Evolutionary conservation across 495 filamentous ascomycete genomes (phyloP), one percentile per base, ranked within the genome.

Genomic region (Pyrenopolyporus hunteri): DNA sequence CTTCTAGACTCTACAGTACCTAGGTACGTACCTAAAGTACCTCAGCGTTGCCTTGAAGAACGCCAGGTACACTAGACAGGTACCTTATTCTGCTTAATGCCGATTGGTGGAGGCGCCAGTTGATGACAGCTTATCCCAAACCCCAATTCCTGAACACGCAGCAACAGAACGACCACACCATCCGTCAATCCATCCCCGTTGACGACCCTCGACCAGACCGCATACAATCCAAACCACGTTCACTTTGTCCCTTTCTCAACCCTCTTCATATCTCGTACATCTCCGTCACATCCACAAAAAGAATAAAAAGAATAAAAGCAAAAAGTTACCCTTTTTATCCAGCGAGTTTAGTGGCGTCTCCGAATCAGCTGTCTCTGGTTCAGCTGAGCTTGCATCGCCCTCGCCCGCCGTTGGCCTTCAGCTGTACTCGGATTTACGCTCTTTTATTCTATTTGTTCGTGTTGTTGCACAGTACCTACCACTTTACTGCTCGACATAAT

Each of bases 41-140:
- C n/a, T n/a, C n/a, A n/a, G n/a, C n/a, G n/a, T n/a, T n/a, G n/a
- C n/a, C n/a, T n/a, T n/a, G n/a, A n/a, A n/a, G n/a, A n/a, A n/a
- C n/a, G n/a, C n/a, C n/a, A n/a, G n/a, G n/a, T n/a, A n/a, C n/a
- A n/a, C n/a, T n/a, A 29, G n/a, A 29, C 16, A 13, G 13, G 43
- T 46, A 29, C 16, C 37, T 20, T 42, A 2, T 22, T 6, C 3
- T 45, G 7, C 45, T 49, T 49, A 33, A 22, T 42, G 44, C 57
- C 53, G 63, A 66, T 66, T 66, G 63, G 63, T 23, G 33, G 20
- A 54, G n/a, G n/a, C 29, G 44, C 29, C 22, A 2, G 44, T 60
- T 65, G 52, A 65, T 65, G 56, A 65, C 62, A 65, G 62, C 62
- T 65, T 65, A 66, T 66, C 61, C 62, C 45, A 14, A 25, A 59